Conservation (phyloP, 202 grass and related monocot genomes). For the Setaria italica region DNA sequence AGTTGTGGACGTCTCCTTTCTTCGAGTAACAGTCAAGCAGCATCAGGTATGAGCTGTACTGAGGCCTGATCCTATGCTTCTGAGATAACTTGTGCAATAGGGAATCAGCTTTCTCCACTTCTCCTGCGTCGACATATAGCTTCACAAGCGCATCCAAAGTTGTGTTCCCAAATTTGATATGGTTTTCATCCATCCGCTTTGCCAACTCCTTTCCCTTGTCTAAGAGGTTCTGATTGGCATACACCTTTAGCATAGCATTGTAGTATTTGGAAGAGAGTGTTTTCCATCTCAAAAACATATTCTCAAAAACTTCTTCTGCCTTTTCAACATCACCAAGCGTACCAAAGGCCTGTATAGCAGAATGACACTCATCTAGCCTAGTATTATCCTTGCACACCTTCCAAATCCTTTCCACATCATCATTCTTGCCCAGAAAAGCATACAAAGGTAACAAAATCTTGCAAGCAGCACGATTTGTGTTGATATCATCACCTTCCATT, state of each 20-base stretch:
- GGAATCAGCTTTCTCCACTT: conserved; percentile 70
- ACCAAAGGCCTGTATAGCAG: conserved; percentile 72
- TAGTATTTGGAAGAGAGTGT: conserved; percentile 49
- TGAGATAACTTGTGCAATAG: conserved; percentile 60
- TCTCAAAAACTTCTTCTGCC: conserved; percentile 69
- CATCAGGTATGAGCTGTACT: conserved; percentile 53
- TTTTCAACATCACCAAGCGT: conserved; percentile 63
- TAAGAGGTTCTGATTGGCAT: conserved; percentile 67
- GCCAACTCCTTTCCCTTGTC: conserved; percentile 74
- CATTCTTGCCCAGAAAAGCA: conserved; percentile 63
- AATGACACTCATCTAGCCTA: conserved; percentile 47
- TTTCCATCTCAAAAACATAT: conserved; percentile 46
- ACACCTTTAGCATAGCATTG: conserved; percentile 63
- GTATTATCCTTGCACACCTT: conserved; percentile 55
- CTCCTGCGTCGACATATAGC: conserved; percentile 63
- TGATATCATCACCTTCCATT: conserved; percentile 74
- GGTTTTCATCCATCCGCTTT: conserved; percentile 63
- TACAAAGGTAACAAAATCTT: conserved; percentile 68
- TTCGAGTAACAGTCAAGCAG: conserved; percentile 72
- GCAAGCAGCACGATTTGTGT: conserved; percentile 56
- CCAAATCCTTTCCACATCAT: conserved; percentile 81
- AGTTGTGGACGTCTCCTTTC: conserved; percentile 78
- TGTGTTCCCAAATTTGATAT: conserved; percentile 35
- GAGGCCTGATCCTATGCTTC: conserved; percentile 51
- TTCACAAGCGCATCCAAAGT: conserved; percentile 67